Percentiles rank a stretch among this genome's conserved stretches.
Evolutionary conservation across 2,329 filamentous ascomycete species (phyloP).

Genomic region (Calonectria multiphialidica): DNA sequence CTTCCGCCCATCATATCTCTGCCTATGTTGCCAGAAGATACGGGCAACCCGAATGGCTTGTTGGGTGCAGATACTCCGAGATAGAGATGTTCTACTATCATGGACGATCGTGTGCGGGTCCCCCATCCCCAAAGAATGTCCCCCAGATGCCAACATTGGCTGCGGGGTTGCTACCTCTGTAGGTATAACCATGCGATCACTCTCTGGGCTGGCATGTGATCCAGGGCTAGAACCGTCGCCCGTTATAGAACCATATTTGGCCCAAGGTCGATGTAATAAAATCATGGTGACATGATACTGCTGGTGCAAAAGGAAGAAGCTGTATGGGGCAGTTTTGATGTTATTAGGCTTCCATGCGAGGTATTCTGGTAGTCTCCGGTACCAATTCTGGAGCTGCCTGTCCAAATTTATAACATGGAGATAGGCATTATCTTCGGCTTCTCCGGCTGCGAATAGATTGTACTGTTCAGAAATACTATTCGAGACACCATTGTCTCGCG

Average conservation of each 20-base stretch:
- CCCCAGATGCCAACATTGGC: constrained; percentile 25
- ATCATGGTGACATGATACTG: constrained; percentile 67
- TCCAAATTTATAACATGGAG: constrained; percentile 63
- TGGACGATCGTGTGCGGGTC: constrained; percentile 52
- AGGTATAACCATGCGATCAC: constrained; percentile 29
- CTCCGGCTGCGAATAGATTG: constrained; percentile 45
- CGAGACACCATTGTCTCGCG: constrained; percentile 50
- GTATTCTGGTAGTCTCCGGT: constrained; percentile 62
- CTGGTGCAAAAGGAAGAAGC: constrained; percentile 67
- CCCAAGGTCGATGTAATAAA: constrained; percentile 65
- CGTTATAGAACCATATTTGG: constrained; percentile 59
- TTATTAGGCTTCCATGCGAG: constrained; percentile 62
- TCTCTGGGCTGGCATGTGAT: constrained; percentile 48
- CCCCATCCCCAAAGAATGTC: constrained; percentile 42
- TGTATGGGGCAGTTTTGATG: constrained; percentile 62
- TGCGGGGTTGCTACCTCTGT: constrained; percentile 31
- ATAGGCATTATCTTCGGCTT: constrained; percentile 60
- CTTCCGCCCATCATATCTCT: constrained; percentile 63
- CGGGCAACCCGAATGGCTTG: constrained; percentile 65
- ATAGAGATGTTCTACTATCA: constrained; percentile 58
- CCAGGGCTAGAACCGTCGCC: constrained; percentile 45
- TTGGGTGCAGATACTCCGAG: constrained; percentile 65
- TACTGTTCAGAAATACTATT: constrained; percentile 47
- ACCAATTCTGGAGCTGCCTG: constrained; percentile 67
- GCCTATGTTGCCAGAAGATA: constrained; percentile 67